Evolutionary conservation across 805 yeast species (phyloP).

Genomic region (Ogataea nonfermentans): DNA sequence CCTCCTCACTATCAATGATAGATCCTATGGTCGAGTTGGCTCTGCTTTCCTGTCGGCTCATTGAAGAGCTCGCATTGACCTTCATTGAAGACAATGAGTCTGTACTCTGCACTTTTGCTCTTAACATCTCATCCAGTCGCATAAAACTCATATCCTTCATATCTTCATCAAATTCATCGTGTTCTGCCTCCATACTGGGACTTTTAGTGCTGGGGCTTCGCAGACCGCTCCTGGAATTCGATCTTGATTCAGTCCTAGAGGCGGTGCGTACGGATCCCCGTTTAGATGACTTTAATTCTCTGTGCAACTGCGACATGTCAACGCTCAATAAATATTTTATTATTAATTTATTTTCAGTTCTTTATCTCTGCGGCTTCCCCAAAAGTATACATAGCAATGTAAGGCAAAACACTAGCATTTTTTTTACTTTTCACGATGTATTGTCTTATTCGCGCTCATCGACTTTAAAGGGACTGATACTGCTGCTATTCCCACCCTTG

Average conservation of each 20-base stretch:
- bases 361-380: constrained; percentile 6
- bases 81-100: constrained; percentile 4
- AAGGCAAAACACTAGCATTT: not conserved
- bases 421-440: not conserved
- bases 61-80: constrained; percentile 1
- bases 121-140: constrained; percentile 23
- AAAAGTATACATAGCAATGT: not conserved
- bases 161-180: constrained; percentile 24
- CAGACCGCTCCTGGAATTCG: constrained; percentile 16
- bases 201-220: constrained; percentile 15
- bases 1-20: constrained; percentile 18
- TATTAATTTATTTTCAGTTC: constrained; percentile 1
- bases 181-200: constrained; percentile 14
- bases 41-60: constrained; percentile 27
- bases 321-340: not conserved
- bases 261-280: not conserved
- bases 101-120: constrained; percentile 13
- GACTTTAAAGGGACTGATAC: constrained; percentile 22
- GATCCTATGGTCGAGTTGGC: constrained; percentile 28
- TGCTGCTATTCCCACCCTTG: constrained; percentile 8
- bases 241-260: constrained; percentile 15
- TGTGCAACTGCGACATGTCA: constrained; percentile 21
- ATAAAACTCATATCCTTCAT: constrained; percentile 20
- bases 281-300: constrained; percentile 15
- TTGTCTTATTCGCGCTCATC: constrained; percentile 4